Evolutionary conservation across 139 green algal species (phyloP), one percentile per base, ranked within the genome.

Genomic region (Pseudopediastrum boryanum): DNA sequence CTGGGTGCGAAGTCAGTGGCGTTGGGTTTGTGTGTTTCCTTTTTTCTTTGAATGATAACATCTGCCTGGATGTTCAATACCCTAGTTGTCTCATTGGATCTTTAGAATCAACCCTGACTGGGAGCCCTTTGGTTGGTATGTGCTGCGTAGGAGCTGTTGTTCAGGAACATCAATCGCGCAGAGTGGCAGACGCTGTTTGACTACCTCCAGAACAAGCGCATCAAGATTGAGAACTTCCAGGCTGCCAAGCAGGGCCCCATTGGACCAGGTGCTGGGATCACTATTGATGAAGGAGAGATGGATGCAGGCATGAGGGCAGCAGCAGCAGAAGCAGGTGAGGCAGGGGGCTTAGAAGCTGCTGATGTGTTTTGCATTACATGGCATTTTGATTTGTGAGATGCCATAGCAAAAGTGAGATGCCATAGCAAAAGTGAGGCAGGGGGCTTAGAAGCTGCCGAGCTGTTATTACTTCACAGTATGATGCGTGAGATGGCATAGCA

Each of bases 121-220:
- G n/a, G n/a, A n/a, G n/a, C n/a, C n/a, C n/a, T n/a, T n/a, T n/a
- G n/a, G n/a, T 33, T 72, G 39, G 23, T 41, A 41, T 2, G 1
- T n/a, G 8, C 2, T 33, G 10, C 13, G 4, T 80, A 86, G 77
- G 90, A 96, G 52, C 85, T 93, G 78, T 79, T 92, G 41, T 97
- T 97, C 83, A 84, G 96, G 16, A 90, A 89, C 89, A 98, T 99
- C 79, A 86, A 94, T 52, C 85, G 91, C 46, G 82, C 65, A 12
- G 96, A 99, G 85, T 98, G 93, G 91, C 83, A 92, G 78, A 94
- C 93, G 73, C 89, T 99, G 58, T 95, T 98, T 76, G 87, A 92
- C 41, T 99, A 96, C 83, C 91, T 99, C 87, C 85, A 91, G 42
- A 86, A 84, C 51, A 96, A 95, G 85, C 85, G 91, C 75, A 79